phyloP scores from a whole-genome alignment of 2,329 filamentous ascomycete genomes.

The Pseudogymnoascus sp. region DNA sequence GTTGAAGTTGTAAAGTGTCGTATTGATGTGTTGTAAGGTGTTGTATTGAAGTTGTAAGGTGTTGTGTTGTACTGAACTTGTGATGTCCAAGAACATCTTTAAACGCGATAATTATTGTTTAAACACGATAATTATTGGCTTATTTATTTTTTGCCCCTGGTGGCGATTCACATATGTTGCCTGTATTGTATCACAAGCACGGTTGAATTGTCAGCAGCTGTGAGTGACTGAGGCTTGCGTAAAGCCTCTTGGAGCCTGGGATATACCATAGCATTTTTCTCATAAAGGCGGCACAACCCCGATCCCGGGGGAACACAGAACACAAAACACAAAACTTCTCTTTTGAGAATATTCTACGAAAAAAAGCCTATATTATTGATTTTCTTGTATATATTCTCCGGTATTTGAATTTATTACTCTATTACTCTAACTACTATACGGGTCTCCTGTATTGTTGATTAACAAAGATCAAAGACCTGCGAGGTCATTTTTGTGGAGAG shows the following conservation, averaged over 20 bases:
- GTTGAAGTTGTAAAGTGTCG: too few relatives aligned
- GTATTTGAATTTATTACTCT: background rate
- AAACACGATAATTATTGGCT: background rate
- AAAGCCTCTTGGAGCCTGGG: background rate
- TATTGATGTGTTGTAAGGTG: too few relatives aligned
- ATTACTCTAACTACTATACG: background rate
- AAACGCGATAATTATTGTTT: background rate
- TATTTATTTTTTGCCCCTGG: background rate
- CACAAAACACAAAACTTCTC: background rate
- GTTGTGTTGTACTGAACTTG: too few relatives aligned
- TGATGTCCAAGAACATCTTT: too few relatives aligned
- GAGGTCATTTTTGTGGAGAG: slow-evolving; percentile 6
- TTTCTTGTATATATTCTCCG: background rate
- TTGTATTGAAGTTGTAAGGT: too few relatives aligned
- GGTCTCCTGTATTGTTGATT: background rate
- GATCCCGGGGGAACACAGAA: background rate
- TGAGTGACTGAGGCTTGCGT: slow-evolving; percentile 1
- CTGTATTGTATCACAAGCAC: background rate
- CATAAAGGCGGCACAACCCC: background rate
- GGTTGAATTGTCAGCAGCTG: background rate
- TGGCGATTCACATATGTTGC: background rate
- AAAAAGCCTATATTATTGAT: background rate
- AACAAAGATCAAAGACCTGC: background rate
- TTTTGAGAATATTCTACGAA: background rate
- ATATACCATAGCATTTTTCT: background rate